A percentile compares a stretch with the other conserved stretches of the same genome.
These are phyloP conservation scores for Monosporascus ibericus DNA, from an alignment of 2,329 filamentous ascomycete species.

Conservation along the genomic window DNA sequence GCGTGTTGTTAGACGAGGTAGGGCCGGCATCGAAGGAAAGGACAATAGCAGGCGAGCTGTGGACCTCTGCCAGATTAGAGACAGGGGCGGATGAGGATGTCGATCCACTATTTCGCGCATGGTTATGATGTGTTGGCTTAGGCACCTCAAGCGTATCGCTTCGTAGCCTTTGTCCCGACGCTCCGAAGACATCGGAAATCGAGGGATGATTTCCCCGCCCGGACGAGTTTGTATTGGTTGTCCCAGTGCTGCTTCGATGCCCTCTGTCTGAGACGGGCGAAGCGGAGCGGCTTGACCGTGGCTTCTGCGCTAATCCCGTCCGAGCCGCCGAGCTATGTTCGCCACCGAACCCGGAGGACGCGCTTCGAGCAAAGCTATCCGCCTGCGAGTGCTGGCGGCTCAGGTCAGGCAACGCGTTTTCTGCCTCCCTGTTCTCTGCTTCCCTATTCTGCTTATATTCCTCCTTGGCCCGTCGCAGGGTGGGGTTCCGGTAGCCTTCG, in stretches of 20 bases:
- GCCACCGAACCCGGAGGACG: slow-evolving; percentile 20
- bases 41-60: slow-evolving; percentile 15
- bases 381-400: slow-evolving; percentile 28
- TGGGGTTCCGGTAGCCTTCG: slow-evolving; percentile 39
- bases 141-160: slow-evolving; percentile 29
- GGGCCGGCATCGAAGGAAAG: slow-evolving; percentile 17
- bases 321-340: slow-evolving; percentile 12
- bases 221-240: slow-evolving; percentile 1
- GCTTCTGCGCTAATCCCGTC: slow-evolving; percentile 8
- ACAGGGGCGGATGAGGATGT: slow-evolving; percentile 1
- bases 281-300: slow-evolving; percentile 14
- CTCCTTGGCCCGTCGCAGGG: slow-evolving; percentile 31
- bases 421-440: slow-evolving; percentile 21
- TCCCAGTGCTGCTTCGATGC: slow-evolving; percentile 14
- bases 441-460: slow-evolving; percentile 32
- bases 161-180: slow-evolving; percentile 13
- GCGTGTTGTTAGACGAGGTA: too few species aligned
- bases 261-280: slow-evolving; percentile 10
- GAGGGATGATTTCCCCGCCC: not conserved
- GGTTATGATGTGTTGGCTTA: slow-evolving; percentile 6
- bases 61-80: slow-evolving; percentile 4
- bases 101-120: slow-evolving; percentile 8
- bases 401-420: slow-evolving; percentile 20
- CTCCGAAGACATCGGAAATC: slow-evolving; percentile 10
- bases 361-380: slow-evolving; percentile 30